Evolutionary conservation across 2,329 filamentous ascomycete genomes (phyloP), one percentile per base, ranked within the genome.

Genomic region (Hirsutella rhossiliensis): DNA sequence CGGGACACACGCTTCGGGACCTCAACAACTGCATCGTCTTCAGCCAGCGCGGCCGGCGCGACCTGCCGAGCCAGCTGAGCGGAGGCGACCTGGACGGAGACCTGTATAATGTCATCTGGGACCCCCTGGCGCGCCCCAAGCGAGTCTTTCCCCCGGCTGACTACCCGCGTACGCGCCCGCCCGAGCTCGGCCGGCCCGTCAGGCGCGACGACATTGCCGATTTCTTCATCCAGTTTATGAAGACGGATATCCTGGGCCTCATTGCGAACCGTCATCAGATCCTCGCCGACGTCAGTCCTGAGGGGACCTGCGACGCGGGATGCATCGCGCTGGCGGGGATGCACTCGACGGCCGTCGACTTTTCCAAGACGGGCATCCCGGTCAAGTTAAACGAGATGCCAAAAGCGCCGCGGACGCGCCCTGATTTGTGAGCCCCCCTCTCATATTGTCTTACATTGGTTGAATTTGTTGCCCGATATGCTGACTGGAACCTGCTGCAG

Each of bases 41-140:
- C 56, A 88, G 82, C 47, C 76, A 80, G 45, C 68, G 75, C 37
- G 87, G 88, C 0, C 23, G 52, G 0, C 76, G 87, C 15, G 87
- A 94, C 54, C 65, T 94, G 0, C 86, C 87, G 0, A 90, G 84
- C 48, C 75, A 82, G 59, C 68, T 94, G 0, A 83, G 82, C 43
- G 87, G 87, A 1, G 87, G 87, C 0, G 87, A 94, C 58, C 71
- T 94, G 0, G 87, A 92, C 50, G 87, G 87, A 0, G 88, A 95
- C 57, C 64, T 86, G 0, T 94, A 84, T 60, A 83, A 87, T 50
- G 64, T 94, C 41, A 84, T 94, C 40, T 92, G 76, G 71, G 86
- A 94, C 51, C 52, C 61, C 0, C 55, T 59, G 0, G 67, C 79
- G 0, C 58, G 72, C 2, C 69, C 74, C 0, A 36, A 51, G 11